These are phyloP conservation scores for Pogostemon cablin DNA, from an alignment of 257 asterid genomes.

Conservation along the genomic window DNA sequence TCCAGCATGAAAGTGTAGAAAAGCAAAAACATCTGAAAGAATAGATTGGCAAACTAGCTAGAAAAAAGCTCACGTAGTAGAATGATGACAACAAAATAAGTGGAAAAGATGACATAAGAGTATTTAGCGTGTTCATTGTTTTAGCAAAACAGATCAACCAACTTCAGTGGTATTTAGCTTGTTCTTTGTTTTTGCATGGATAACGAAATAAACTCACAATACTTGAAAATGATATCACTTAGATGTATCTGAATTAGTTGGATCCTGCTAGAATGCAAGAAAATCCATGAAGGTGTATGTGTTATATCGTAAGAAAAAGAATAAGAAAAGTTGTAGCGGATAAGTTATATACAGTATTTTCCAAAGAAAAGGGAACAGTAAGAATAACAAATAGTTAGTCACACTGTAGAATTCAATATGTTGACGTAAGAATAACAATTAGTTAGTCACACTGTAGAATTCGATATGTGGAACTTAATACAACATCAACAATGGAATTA, in stretches of 20 bases:
- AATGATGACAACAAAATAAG: not conserved
- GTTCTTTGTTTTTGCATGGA: not conserved
- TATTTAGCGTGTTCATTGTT: not conserved
- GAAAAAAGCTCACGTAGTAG: not conserved
- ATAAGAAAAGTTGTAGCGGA: not conserved
- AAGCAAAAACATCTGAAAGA: not conserved
- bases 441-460: conserved; percentile 12
- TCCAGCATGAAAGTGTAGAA: conserved; percentile 9
- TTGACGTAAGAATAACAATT: not conserved
- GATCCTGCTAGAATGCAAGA: conserved; percentile 2
- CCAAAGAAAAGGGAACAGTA: not conserved
- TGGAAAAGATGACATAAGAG: conserved; percentile 1
- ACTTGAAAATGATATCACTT: not conserved
- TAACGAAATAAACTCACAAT: not conserved
- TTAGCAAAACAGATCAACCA: not conserved
- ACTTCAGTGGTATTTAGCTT: not conserved
- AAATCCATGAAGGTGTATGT: conserved; percentile 16
- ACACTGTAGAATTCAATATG: conserved; percentile 20
- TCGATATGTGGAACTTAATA: conserved; percentile 16
- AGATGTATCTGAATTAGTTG: not conserved
- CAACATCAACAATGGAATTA: conserved; percentile 7
- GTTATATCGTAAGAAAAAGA: not conserved
- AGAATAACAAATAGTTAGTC: conserved; percentile 16
- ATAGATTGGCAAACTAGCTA: not conserved
- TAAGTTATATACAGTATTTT: not conserved